Conservation (phyloP, 2,329 filamentous ascomycete genomes). For the Colletotrichum sojae region DNA sequence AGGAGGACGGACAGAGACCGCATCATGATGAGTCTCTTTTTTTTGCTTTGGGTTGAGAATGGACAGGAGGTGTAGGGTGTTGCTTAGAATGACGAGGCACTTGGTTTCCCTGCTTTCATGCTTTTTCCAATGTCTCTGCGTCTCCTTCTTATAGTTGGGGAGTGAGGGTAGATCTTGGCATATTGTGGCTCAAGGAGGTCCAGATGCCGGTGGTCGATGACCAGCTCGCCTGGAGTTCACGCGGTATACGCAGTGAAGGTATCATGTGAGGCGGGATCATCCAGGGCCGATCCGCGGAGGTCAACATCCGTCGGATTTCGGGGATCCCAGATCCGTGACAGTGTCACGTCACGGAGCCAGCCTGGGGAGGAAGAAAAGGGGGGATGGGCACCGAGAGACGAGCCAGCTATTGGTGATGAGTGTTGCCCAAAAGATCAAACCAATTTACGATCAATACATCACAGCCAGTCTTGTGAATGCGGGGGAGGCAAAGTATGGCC, state of each 20-base stretch:
- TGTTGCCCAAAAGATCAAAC: not conserved
- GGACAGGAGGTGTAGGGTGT: not conserved
- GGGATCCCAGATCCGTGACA: not conserved
- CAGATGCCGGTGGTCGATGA: slow-evolving; percentile 13
- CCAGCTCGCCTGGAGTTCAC: not conserved
- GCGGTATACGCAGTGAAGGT: not conserved
- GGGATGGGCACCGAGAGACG: not conserved
- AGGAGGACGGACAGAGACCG: slow-evolving; percentile 25
- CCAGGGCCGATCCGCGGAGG: not conserved
- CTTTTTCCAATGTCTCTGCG: too few species aligned
- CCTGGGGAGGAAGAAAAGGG: not conserved
- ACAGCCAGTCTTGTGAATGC: not conserved
- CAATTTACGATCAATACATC: slow-evolving; percentile 25
- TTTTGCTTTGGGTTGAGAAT: not conserved
- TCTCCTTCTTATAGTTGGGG: slow-evolving; percentile 10
- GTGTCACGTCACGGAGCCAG: not conserved
- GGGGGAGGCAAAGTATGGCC: not conserved
- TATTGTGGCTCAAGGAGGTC: not conserved
- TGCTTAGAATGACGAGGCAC: not conserved
- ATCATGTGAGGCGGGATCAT: not conserved
- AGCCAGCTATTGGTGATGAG: too few species aligned
- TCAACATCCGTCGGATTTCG: slow-evolving; percentile 6
- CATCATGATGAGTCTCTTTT: slow-evolving; percentile 4
- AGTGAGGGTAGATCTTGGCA: not conserved
- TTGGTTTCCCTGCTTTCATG: too few species aligned